These are phyloP conservation scores for Annulohypoxylon nitens DNA, from an alignment of 495 filamentous ascomycete genomes.

Conservation along the genomic window DNA sequence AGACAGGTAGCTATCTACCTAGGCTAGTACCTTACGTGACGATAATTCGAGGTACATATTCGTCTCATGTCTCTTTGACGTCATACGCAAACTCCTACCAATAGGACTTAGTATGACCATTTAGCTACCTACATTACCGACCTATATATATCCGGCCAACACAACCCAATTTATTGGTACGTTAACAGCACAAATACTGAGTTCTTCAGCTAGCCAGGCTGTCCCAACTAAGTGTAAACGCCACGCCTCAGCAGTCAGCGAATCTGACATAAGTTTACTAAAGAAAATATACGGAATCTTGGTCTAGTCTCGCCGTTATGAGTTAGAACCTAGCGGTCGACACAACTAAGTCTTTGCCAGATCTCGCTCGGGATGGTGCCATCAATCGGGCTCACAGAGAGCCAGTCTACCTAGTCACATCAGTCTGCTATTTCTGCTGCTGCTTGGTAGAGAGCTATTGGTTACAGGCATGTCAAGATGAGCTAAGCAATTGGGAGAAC, in stretches of 20 bases:
- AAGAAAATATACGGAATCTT: slow-evolving; percentile 8
- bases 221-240: slow-evolving; percentile 1
- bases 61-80: slow-evolving; percentile 26
- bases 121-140: not conserved
- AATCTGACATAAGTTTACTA: slow-evolving; percentile 45
- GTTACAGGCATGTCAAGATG: slow-evolving; percentile 5
- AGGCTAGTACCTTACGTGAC: too few species aligned
- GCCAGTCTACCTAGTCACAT: not conserved
- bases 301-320: not conserved
- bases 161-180: slow-evolving; percentile 10
- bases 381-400: not conserved
- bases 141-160: not conserved
- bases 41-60: too few species aligned
- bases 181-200: not conserved
- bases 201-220: slow-evolving; percentile 15
- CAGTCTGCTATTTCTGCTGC: not conserved
- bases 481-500: slow-evolving; percentile 15
- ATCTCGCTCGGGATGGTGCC: slow-evolving; percentile 5
- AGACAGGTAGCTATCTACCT: not conserved
- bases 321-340: not conserved
- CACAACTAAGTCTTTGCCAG: not conserved
- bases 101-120: not conserved
- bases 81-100: slow-evolving; percentile 31
- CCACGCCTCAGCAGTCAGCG: slow-evolving; percentile 20
- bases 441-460: not conserved